Evolutionary conservation across 257 asterid species (phyloP), one percentile per base, ranked within the genome.

Genomic region (Euphrasia confusa): DNA sequence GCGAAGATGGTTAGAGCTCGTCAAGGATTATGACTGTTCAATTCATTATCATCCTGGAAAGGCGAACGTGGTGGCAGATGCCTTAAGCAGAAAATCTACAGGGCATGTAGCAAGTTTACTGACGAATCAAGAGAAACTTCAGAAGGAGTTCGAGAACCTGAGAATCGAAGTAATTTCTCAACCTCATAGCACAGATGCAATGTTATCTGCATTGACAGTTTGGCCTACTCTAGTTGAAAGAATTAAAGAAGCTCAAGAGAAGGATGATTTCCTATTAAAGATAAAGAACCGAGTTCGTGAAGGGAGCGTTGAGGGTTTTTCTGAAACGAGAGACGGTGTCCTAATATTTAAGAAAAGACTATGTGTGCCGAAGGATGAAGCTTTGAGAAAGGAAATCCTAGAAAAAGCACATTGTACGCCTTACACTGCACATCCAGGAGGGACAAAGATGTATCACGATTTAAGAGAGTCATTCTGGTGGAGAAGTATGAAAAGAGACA

Each of bases 401-500:
- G 52, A 49, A 5, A 27, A 49, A 4, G 54, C 54, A 49, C 54
- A 49, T 5, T n/a, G 10, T n/a, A 49, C 10, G 26, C 27, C 26
- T 4, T 49, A 49, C 7, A 6, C 18, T 15, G 10, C 18, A 0
- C 54, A 49, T 5, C 54, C 54, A 13, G 3, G 26, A 15, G 27
- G 54, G 14, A 14, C 52, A 5, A 49, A 49, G 9, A 15, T 49
- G 54, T 49, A 15, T 10, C 54, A 49, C 7, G 54, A 49, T 27
- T 5, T 49, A 3, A 49, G 26, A 8, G 4, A 49, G 26, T 14
- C 15, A 4, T 15, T 14, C 1, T 14, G 54, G 54, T 49, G 54
- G 26, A 49, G 54, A 15, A 49, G 54, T 15, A 49, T 49, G 54
- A 49, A 49, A n/a, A 14, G 54, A n/a, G 54, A 49, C 3, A 49